Evolutionary conservation across 495 filamentous ascomycete species (phyloP).

Genomic region (Penicillium coprophilum): DNA sequence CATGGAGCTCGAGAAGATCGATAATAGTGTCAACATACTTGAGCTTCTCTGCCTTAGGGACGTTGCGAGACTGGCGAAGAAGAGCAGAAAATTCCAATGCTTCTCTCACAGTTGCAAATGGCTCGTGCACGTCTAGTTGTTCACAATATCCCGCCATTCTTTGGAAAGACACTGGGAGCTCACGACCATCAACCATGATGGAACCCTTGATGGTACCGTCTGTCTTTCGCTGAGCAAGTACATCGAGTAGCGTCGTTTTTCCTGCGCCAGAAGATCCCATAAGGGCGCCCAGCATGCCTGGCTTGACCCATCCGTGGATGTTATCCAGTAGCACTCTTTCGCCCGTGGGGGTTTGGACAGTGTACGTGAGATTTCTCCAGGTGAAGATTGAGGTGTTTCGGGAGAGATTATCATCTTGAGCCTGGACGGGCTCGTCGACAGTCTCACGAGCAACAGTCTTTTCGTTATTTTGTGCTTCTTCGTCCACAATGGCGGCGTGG

Average conservation of each 20-base stretch:
- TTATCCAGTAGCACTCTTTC: slow-evolving; percentile 63
- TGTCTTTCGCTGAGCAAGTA: slow-evolving; percentile 65
- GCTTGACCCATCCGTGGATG: slow-evolving; percentile 88
- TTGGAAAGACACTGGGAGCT: slow-evolving; percentile 77
- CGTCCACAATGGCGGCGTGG: slow-evolving; percentile 21
- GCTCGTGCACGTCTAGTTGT: slow-evolving; percentile 61
- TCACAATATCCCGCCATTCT: slow-evolving; percentile 60
- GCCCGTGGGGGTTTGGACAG: slow-evolving; percentile 43
- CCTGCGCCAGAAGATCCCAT: slow-evolving; percentile 70
- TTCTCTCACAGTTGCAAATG: slow-evolving; percentile 59
- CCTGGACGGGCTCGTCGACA: slow-evolving; percentile 11
- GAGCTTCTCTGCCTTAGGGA: slow-evolving; percentile 55
- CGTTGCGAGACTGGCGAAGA: slow-evolving; percentile 54
- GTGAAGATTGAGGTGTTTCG: slow-evolving; percentile 58
- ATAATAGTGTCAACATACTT: slow-evolving; percentile 61
- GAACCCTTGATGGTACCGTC: slow-evolving; percentile 86
- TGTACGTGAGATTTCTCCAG: slow-evolving; percentile 61
- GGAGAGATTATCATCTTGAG: slow-evolving; percentile 30
- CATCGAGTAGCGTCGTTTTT: slow-evolving; percentile 58
- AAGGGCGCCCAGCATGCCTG: slow-evolving; percentile 71
- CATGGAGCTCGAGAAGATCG: slow-evolving; percentile 55
- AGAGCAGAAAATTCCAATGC: slow-evolving; percentile 60
- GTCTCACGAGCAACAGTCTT: slow-evolving; percentile 13
- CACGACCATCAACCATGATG: slow-evolving; percentile 79
- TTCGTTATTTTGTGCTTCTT: slow-evolving; percentile 29